phyloP scores from a whole-genome alignment of 164 flowering plant genomes.

The Tinospora cordifolia region DNA sequence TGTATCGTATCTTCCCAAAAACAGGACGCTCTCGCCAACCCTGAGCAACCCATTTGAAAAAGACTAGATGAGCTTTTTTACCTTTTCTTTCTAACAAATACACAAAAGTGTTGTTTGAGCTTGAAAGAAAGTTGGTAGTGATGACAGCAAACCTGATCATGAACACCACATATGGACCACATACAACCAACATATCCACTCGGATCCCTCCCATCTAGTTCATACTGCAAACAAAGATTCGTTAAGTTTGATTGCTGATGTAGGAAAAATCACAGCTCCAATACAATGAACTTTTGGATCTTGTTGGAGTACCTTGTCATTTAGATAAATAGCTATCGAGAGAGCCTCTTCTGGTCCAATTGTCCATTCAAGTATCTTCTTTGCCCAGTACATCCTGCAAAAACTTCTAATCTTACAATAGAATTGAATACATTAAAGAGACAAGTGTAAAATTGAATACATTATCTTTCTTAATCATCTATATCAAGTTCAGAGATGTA shows the following conservation, averaged over 20 bases:
- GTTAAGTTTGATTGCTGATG: not conserved
- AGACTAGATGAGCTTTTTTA: not conserved
- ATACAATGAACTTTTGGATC: not conserved
- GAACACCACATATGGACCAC: slow-evolving; percentile 98
- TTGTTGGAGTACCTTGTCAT: slow-evolving; percentile 59
- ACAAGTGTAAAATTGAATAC: no score
- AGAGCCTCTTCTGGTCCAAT: slow-evolving; percentile 86
- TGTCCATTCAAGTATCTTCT: slow-evolving; percentile 98
- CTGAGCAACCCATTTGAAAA: slow-evolving; percentile 24
- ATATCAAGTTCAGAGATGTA: not conserved
- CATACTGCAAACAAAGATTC: slow-evolving; percentile 51
- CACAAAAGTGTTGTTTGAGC: no score
- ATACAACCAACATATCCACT: slow-evolving; percentile 94
- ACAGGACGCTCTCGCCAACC: slow-evolving; percentile 88
- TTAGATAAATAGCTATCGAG: slow-evolving; percentile 62
- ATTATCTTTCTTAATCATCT: no score
- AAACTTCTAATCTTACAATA: not conserved
- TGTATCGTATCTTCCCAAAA: slow-evolving; percentile 85
- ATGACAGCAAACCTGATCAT: slow-evolving; percentile 65
- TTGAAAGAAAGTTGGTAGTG: not conserved
- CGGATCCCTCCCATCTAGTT: slow-evolving; percentile 93
- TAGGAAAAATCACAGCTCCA: not conserved
- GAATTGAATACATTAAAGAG: not conserved
- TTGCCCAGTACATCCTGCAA: slow-evolving; percentile 97
- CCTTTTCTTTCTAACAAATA: no score